Conservation (phyloP, 495 filamentous ascomycete species). For the Apiosordaria backusii region DNA sequence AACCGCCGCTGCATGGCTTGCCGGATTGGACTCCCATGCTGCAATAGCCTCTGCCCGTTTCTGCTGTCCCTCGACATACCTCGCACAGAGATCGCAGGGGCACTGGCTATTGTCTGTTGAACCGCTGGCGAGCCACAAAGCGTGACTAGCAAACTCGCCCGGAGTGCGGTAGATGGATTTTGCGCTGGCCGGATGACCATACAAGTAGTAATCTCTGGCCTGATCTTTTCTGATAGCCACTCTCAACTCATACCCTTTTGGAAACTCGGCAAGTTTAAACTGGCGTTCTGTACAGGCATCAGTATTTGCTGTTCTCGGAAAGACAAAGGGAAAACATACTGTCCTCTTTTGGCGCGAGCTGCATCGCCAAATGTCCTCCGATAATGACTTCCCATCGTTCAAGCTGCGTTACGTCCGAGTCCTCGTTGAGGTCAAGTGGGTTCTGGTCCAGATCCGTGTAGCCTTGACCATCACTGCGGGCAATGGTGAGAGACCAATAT, state of each 20-base stretch:
- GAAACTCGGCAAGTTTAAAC: conserved; percentile 32
- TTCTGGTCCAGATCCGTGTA: conserved; percentile 26
- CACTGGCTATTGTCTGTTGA: conserved; percentile 35
- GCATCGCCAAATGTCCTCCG: conserved; percentile 27
- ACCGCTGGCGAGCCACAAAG: conserved; percentile 38
- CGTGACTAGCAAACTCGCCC: conserved; percentile 41
- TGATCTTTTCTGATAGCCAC: conserved; percentile 24
- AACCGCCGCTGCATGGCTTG: conserved; percentile 6
- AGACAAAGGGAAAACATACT: conserved; percentile 15
- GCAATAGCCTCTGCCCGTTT: conserved; percentile 8
- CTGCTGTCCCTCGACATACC: conserved; percentile 21
- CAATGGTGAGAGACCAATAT: conserved; percentile 28
- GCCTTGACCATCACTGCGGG: conserved; percentile 30
- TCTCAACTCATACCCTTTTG: conserved; percentile 34
- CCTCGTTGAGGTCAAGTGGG: conserved; percentile 22
- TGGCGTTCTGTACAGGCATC: conserved; percentile 21
- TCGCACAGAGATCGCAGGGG: conserved; percentile 33
- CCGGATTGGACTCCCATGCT: conserved; percentile 5
- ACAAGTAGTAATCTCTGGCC: conserved; percentile 41
- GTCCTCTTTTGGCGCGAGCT: conserved; percentile 25
- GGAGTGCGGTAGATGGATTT: conserved; percentile 38
- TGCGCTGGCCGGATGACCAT: conserved; percentile 39
- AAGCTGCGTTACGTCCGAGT: conserved; percentile 28
- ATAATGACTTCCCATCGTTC: conserved; percentile 36
- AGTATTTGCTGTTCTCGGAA: conserved; percentile 2